Evolutionary conservation across 1,139 yeast species (phyloP).

Genomic region (Candida sanyaensis): DNA sequence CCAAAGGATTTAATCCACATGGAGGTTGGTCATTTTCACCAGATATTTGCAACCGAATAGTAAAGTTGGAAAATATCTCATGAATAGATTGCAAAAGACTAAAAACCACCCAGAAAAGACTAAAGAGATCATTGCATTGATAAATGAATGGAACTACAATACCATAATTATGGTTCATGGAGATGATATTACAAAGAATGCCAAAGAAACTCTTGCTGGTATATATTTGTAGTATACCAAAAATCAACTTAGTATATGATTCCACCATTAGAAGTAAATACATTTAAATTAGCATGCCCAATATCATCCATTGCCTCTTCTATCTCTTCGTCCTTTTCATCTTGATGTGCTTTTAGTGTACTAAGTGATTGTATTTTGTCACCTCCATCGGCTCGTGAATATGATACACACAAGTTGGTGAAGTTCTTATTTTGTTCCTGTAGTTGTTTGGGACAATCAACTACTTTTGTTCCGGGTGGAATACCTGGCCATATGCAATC

Average conservation of each 20-base stretch:
- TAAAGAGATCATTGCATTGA: slow-evolving; percentile 24
- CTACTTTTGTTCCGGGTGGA: neutral
- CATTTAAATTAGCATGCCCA: slow-evolving; percentile 12
- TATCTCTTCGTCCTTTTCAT: slow-evolving; percentile 4
- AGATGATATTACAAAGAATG: slow-evolving; percentile 34
- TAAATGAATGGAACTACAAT: slow-evolving; percentile 41
- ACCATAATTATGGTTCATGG: slow-evolving; percentile 54
- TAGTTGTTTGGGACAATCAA: neutral
- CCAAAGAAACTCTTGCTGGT: slow-evolving; percentile 20
- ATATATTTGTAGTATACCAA: slow-evolving; percentile 5
- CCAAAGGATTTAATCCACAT: slow-evolving; percentile 26
- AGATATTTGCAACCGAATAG: slow-evolving; percentile 31
- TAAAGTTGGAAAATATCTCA: slow-evolving; percentile 21
- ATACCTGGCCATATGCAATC: slow-evolving; percentile 13
- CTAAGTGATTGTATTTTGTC: neutral
- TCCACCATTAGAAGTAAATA: neutral
- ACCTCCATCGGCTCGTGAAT: neutral
- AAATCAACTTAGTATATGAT: neutral
- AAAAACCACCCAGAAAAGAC: slow-evolving; percentile 13
- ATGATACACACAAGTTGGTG: neutral
- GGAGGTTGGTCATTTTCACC: slow-evolving; percentile 29
- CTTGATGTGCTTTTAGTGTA: neutral
- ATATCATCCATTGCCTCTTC: slow-evolving; percentile 13
- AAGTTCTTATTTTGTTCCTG: neutral
- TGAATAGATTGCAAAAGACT: slow-evolving; percentile 18